These are phyloP conservation scores for Aspergillus felis DNA, from an alignment of 2,329 filamentous ascomycete species.

Conservation along the genomic window DNA sequence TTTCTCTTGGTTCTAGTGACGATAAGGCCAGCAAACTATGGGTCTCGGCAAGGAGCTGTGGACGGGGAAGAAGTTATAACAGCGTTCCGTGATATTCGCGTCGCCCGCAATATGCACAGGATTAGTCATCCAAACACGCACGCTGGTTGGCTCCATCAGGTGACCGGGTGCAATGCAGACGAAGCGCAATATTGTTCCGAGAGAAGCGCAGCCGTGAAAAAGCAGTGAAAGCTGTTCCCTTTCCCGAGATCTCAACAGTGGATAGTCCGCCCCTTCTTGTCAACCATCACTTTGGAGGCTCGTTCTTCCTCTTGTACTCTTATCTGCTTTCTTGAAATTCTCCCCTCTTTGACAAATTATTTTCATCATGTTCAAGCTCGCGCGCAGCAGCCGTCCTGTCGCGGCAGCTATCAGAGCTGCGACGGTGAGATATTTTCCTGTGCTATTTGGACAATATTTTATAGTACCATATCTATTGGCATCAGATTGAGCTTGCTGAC, in stretches of 20 bases:
- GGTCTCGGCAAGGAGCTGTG: neutral
- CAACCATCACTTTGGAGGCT: slow-evolving; percentile 14
- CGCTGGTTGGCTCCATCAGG: slow-evolving; percentile 26
- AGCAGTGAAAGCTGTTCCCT: slow-evolving; percentile 4
- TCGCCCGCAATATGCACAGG: slow-evolving; percentile 13
- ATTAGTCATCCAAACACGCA: slow-evolving; percentile 26
- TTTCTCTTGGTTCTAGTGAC: neutral
- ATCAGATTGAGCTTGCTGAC: slow-evolving; percentile 44
- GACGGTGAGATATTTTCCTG: slow-evolving; percentile 56
- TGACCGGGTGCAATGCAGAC: slow-evolving; percentile 23
- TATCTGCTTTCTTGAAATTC: slow-evolving; percentile 6
- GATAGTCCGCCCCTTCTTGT: slow-evolving; percentile 7
- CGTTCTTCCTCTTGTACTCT: slow-evolving; percentile 3
- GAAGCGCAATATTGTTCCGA: slow-evolving; percentile 25
- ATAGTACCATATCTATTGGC: neutral
- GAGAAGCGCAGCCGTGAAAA: slow-evolving; percentile 29
- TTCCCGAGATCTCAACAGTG: slow-evolving; percentile 6
- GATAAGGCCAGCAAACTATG: neutral
- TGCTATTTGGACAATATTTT: slow-evolving; percentile 10
- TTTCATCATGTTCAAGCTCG: slow-evolving; percentile 75
- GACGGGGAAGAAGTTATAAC: neutral
- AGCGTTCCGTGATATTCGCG: slow-evolving; percentile 31
- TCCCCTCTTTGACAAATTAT: slow-evolving; percentile 17
- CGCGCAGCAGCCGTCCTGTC: slow-evolving; percentile 69
- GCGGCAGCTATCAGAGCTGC: slow-evolving; percentile 73